Base-by-base conservation (phyloP, 2,329 filamentous ascomycete genomes). In the Alternaria burnsii region DNA sequence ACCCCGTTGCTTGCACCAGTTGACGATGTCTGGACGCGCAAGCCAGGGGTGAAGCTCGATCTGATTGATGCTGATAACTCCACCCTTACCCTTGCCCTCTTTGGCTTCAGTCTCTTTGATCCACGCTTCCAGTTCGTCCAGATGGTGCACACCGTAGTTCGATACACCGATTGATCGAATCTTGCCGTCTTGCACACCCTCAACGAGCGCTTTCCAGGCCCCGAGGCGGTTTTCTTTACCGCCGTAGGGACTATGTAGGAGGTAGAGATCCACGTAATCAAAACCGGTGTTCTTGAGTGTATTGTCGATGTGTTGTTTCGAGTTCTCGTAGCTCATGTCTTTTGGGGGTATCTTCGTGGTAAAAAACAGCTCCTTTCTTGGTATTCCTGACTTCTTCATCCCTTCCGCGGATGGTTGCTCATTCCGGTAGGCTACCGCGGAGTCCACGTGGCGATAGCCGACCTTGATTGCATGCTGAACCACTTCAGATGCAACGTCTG, bases 41-140 rank as follows among this genome's bases (percentile, higher is more conserved):
- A 93, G 87, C 93, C 93, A 97, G 1, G 94, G 94, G 78, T 97
- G 94, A 11, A 97, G 81, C 80, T 97, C 94, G 79, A 79, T 65
- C 79, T 97, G 94, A 41, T 92, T 93, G 38, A 97, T 91, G 62
- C 89, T 91, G 71, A 97, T 85, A 41, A 92, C 82, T 24, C 92
- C 92, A 4, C 85, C 86, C 67, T 87, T 89, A 10, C 88, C 89
- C 58, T 82, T 80, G 1, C 87, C 87, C 46, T 88, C 84, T 43
- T 86, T 84, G 76, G 87, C 86, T 71, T 91, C 89, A 0, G 89
- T 84, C 75, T 89, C 86, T 68, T 82, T 80, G 71, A 85, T 85
- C 72, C 81, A 86, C 55, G 76, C 67, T 69, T 86, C 84, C 12
- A 87, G 71, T 68, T 87, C 85, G 11, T 86, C 79, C 3, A 86